A percentile compares a stretch with the other conserved stretches of the same genome.
These are phyloP conservation scores for Scedosporium dehoogii DNA, from an alignment of 2,329 filamentous ascomycete species.

Conservation along the genomic window DNA sequence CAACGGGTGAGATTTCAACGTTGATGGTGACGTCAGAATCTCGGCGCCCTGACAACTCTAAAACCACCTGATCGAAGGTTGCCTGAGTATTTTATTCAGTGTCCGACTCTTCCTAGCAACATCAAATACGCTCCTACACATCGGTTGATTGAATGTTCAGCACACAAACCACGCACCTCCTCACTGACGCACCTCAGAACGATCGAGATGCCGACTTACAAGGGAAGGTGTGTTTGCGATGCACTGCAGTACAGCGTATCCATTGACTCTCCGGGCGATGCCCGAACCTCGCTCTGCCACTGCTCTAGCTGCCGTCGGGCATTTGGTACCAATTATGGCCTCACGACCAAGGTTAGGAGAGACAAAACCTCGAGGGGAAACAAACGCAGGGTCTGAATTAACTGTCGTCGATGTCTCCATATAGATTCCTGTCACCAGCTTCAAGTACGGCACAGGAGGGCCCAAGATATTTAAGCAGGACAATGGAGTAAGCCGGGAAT, in stretches of 20 bases:
- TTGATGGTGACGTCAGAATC: too few species aligned
- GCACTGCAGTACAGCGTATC: conserved; percentile 16
- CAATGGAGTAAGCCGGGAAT: conserved; percentile 22
- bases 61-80: too few species aligned
- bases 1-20: too few species aligned
- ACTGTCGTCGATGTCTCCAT: not conserved
- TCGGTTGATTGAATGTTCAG: too few species aligned
- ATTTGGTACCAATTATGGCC: conserved; percentile 22
- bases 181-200: too few species aligned
- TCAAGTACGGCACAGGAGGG: conserved; percentile 16
- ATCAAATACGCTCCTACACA: too few species aligned
- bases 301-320: conserved; percentile 22
- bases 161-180: too few species aligned
- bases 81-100: too few species aligned
- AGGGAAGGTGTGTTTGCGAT: conserved; percentile 8
- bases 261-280: conserved; percentile 16
- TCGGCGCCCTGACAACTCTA: too few species aligned
- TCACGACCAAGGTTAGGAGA: conserved; percentile 18
- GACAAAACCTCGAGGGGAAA: too few species aligned
- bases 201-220: not conserved
- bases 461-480: conserved; percentile 19
- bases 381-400: not conserved
- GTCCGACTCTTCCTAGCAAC: too few species aligned
- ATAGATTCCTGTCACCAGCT: conserved; percentile 16
- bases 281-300: conserved; percentile 22